phyloP scores from a whole-genome alignment of 1,284 basidiomycete genomes.

The Melanopsichium pennsylvanicum region DNA sequence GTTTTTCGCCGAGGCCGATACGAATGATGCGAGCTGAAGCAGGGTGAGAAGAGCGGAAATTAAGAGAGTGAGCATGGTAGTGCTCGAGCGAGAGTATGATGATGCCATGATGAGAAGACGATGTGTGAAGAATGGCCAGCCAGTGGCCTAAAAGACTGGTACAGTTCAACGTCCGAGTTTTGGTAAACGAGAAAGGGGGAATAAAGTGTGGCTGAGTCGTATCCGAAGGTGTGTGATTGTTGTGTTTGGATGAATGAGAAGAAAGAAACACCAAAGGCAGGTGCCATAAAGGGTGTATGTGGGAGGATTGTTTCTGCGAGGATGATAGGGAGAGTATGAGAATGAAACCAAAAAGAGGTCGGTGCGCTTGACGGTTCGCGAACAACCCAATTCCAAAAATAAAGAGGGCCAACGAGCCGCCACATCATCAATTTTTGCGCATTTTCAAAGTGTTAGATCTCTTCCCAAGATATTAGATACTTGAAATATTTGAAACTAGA shows the following conservation, averaged over 20 bases:
- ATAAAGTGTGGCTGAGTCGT: too few species aligned
- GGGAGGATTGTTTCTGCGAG: too few species aligned
- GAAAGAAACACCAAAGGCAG: too few species aligned
- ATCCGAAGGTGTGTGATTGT: too few species aligned
- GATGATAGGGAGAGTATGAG: slow-evolving; percentile 1
- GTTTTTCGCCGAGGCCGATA: slow-evolving; percentile 29
- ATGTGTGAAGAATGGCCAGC: neutral
- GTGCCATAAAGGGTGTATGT: neutral
- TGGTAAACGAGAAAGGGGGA: too few species aligned
- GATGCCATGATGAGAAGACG: slow-evolving; percentile 2
- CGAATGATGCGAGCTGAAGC: neutral
- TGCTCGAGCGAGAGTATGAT: neutral
- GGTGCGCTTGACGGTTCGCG: slow-evolving; percentile 2
- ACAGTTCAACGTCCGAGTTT: too few species aligned
- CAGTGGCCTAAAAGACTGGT: neutral
- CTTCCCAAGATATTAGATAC: too few species aligned
- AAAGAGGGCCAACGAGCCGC: neutral
- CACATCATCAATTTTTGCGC: slow-evolving; percentile 6
- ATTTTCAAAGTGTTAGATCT: neutral
- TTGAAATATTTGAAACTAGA: too few species aligned
- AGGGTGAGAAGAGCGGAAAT: slow-evolving; percentile 8
- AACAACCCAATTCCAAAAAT: neutral
- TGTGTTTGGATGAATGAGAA: too few species aligned
- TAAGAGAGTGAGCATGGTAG: neutral
- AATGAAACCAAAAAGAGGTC: slow-evolving; percentile 4